Evolutionary conservation across 345 rosid genomes (phyloP).

Genomic region (Hypericum androsaemum): DNA sequence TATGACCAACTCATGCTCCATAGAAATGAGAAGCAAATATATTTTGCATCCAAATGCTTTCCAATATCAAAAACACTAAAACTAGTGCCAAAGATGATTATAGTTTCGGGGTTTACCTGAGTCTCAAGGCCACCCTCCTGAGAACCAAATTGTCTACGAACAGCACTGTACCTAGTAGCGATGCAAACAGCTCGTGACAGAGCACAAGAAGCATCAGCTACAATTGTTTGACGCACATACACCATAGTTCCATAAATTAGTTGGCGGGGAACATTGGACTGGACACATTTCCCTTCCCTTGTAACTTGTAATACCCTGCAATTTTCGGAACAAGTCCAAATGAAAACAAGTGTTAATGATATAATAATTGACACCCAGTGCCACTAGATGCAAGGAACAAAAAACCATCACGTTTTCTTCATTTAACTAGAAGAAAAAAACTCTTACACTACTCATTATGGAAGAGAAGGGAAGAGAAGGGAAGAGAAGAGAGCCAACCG

Average conservation of each 20-base stretch:
- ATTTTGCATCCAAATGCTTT: too few relatives aligned
- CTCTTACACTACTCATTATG: background rate
- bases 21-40: too few relatives aligned
- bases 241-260: slow-evolving; percentile 96
- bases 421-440: background rate
- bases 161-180: slow-evolving; percentile 94
- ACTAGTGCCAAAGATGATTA: background rate
- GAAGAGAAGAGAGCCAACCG: slow-evolving; percentile 36
- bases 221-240: slow-evolving; percentile 75
- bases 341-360: background rate
- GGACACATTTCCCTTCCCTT: slow-evolving; percentile 67
- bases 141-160: slow-evolving; percentile 92
- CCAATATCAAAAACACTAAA: background rate
- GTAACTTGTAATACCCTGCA: slow-evolving; percentile 83
- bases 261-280: slow-evolving; percentile 83
- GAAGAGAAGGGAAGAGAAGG: slow-evolving; percentile 10
- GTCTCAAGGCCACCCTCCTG: slow-evolving; percentile 66
- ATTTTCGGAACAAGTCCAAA: slow-evolving; percentile 23
- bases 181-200: slow-evolving; percentile 90
- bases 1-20: too few relatives aligned
- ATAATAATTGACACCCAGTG: background rate
- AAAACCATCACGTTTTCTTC: too few relatives aligned
- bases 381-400: too few relatives aligned
- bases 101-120: slow-evolving; percentile 40
- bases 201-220: slow-evolving; percentile 76